Base-by-base conservation (phyloP, 306 rosid genomes). In the Cicer cuneatum region DNA sequence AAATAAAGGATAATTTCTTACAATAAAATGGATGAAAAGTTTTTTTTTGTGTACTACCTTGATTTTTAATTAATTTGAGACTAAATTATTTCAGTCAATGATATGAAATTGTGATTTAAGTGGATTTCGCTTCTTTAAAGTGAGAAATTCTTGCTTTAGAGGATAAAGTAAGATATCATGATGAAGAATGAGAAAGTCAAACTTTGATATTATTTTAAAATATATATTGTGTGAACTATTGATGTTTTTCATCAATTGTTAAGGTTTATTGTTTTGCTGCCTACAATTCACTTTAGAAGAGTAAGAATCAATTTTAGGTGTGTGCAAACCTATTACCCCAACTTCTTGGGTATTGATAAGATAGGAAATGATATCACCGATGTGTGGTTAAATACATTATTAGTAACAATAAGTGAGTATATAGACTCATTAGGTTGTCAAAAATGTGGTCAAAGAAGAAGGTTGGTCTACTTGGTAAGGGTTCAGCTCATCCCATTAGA, bases 321-420 rank as follows among this genome's bases (percentile, higher is more conserved):
- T 29, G 35, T 29, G 35, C 12, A 8, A 12, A 12, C 16, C 53
- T 13, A 48, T 16, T 8, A 11, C 49, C 47, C 48, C 68, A 5
- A n/a, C 29, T 38, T 14, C 68, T 62, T 57, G 7, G 40, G 64
- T 8, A 29, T 58, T 58, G 40, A 24, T 21, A 3, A 10, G 19
- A 59, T 35, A 24, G 42, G 66, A 10, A 33, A 35, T 21, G 24
- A 12, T 37, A 10, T 18, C 52, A 10, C 52, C 24, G 58, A 2
- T 60, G 39, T 72, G 16, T 73, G 59, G 41, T 75, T 52, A 56
- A 53, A 1, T 18, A 8, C 45, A 29, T 38, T 53, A 40, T 6
- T 53, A 51, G 6, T 15, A 10, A 10, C 13, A 57, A 11, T 49
- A 2, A 48, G 39, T 45, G 49, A 15, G 49, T 54, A 2, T 54